Percentiles rank a stretch among this genome's conserved stretches.
These are phyloP conservation scores for Hypoxylon sp. DNA, from an alignment of 2,329 filamentous ascomycete species.

Conservation along the genomic window DNA sequence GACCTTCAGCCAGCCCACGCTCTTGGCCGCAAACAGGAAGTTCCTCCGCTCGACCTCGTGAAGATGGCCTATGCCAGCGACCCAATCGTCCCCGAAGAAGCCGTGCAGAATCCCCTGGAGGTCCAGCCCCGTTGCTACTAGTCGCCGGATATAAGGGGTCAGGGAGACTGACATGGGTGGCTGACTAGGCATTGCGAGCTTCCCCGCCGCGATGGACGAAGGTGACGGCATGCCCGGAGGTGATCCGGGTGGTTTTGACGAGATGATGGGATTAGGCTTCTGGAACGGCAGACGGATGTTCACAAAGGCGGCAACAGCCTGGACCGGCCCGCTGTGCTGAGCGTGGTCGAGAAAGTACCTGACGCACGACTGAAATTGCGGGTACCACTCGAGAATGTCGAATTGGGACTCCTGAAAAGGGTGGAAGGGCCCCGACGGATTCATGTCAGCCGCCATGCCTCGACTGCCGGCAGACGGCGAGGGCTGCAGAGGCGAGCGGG, in stretches of 20 bases:
- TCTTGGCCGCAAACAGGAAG: conserved; percentile 94
- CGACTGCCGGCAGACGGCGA: conserved; percentile 33
- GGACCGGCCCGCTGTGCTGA: conserved; percentile 82
- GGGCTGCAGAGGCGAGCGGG: conserved; percentile 39
- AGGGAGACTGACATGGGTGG: conserved; percentile 66
- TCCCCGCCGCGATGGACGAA: conserved; percentile 40
- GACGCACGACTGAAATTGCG: conserved; percentile 87
- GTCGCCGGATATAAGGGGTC: conserved; percentile 86
- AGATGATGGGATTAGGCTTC: conserved; percentile 59
- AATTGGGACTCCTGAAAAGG: conserved; percentile 54
- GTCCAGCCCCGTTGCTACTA: conserved; percentile 93
- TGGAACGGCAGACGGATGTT: conserved; percentile 94
- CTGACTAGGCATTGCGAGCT: conserved; percentile 40
- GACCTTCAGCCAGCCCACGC: conserved; percentile 85
- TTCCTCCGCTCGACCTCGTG: conserved; percentile 92
- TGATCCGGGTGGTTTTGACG: conserved; percentile 49
- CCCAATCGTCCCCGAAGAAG: conserved; percentile 97
- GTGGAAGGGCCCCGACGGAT: conserved; percentile 36
- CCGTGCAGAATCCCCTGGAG: conserved; percentile 85
- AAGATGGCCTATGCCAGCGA: conserved; percentile 77
- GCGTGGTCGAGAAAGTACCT: conserved; percentile 91
- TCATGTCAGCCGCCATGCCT: conserved; percentile 34
- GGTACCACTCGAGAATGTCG: conserved; percentile 93
- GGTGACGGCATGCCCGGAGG: conserved; percentile 46
- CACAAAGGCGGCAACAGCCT: conserved; percentile 87